phyloP scores from a whole-genome alignment of 176 grass and related monocot species.

The Oryza glaberrima region DNA sequence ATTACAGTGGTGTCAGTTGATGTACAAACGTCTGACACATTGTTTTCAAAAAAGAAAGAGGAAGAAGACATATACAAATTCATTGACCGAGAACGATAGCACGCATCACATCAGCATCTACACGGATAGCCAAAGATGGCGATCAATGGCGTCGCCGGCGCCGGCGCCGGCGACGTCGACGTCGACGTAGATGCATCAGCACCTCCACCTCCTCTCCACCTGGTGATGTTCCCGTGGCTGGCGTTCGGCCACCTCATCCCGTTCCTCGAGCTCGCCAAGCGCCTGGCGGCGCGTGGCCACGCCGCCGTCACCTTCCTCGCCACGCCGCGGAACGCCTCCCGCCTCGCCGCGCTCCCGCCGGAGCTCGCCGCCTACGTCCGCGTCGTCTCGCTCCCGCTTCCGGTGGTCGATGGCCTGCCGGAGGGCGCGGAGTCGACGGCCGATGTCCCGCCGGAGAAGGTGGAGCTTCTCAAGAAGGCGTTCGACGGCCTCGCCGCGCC shows the following conservation, averaged over 20 bases:
- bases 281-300: conserved; percentile 12
- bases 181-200: too few species aligned
- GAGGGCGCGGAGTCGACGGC: conserved; percentile 15
- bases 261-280: conserved; percentile 33
- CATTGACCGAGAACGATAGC: too few species aligned
- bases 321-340: conserved; percentile 18
- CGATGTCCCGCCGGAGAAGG: not conserved
- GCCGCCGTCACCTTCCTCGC: conserved; percentile 37
- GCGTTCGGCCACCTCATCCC: conserved; percentile 49
- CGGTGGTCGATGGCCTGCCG: not conserved
- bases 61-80: too few species aligned
- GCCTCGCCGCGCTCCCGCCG: not conserved
- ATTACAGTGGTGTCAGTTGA: too few species aligned
- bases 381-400: not conserved
- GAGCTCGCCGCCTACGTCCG: not conserved
- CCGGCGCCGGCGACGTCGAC: too few species aligned
- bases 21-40: too few species aligned
- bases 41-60: too few species aligned
- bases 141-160: too few species aligned
- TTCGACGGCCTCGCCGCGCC: conserved; percentile 39
- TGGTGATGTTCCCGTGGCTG: conserved; percentile 48
- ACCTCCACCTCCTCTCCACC: not conserved
- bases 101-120: too few species aligned
- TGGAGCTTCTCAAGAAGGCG: conserved; percentile 13
- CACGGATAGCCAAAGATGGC: too few species aligned